Conservation (phyloP, 805 yeast species). For the Cyberlindnera xishuangbannaensis region DNA sequence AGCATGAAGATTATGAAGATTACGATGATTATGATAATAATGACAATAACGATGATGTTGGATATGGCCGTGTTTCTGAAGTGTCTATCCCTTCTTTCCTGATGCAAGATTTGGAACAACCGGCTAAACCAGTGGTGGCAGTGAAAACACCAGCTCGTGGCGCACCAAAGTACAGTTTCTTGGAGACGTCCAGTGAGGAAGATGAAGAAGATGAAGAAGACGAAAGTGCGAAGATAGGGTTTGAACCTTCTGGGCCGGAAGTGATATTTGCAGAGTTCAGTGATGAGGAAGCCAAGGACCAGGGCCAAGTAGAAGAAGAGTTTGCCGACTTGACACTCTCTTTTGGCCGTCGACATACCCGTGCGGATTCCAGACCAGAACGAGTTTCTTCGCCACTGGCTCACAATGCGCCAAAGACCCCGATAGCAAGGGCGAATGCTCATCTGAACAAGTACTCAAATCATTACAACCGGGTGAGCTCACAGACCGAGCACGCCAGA, state of each 20-base stretch:
- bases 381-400: conserved; percentile 32
- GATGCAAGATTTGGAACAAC: conserved; percentile 7
- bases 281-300: conserved; percentile 8
- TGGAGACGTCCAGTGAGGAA: conserved; percentile 17
- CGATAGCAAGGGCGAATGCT: conserved; percentile 25
- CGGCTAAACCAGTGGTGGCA: conserved; percentile 1
- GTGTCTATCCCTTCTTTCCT: conserved; percentile 16
- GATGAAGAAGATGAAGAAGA: conserved; percentile 5
- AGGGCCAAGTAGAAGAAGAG: conserved; percentile 19
- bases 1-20: conserved; percentile 6
- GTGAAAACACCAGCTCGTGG: conserved; percentile 16
- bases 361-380: conserved; percentile 22
- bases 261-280: conserved; percentile 14
- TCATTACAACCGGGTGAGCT: conserved; percentile 33
- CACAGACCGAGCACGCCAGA: background rate
- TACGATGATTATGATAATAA: conserved; percentile 6
- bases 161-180: conserved; percentile 23
- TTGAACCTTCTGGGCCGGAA: conserved; percentile 11
- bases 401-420: conserved; percentile 30
- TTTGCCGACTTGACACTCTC: conserved; percentile 8
- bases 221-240: background rate
- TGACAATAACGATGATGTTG: too few relatives aligned
- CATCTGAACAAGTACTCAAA: conserved; percentile 28
- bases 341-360: background rate
- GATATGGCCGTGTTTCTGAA: conserved; percentile 11